These are phyloP conservation scores for Colletotrichum abscissum DNA, from an alignment of 2,329 filamentous ascomycete genomes.

Conservation along the genomic window DNA sequence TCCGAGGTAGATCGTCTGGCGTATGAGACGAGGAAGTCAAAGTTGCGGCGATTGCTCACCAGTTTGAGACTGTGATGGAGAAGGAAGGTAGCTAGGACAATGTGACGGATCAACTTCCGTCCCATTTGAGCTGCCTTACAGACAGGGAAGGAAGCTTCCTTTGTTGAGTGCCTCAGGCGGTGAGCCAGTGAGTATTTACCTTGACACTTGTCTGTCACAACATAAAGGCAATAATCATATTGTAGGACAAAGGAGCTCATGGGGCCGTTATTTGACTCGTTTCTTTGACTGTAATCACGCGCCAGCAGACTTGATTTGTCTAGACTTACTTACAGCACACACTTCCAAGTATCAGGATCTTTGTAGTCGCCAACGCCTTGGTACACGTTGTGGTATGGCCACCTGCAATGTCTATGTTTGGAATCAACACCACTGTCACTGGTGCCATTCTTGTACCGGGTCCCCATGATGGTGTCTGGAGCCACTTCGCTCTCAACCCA, in stretches of 20 bases:
- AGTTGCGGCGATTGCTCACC: too few species aligned
- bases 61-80: too few species aligned
- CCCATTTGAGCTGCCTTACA: too few species aligned
- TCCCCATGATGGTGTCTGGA: slow-evolving; percentile 50
- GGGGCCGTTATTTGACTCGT: not conserved
- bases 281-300: not conserved
- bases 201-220: not conserved
- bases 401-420: slow-evolving; percentile 47
- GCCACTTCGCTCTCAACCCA: slow-evolving; percentile 57
- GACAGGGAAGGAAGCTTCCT: too few species aligned
- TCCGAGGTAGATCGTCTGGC: too few species aligned
- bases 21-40: too few species aligned
- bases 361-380: slow-evolving; percentile 29
- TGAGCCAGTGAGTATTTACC: too few species aligned
- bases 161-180: too few species aligned
- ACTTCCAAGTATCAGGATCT: slow-evolving; percentile 28
- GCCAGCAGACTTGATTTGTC: not conserved
- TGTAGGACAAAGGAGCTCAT: not conserved
- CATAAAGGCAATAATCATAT: not conserved
- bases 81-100: too few species aligned
- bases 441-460: slow-evolving; percentile 43
- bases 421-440: slow-evolving; percentile 41
- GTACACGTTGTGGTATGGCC: slow-evolving; percentile 46
- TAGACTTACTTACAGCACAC: not conserved
- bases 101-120: too few species aligned